A percentile compares a stretch with the other conserved stretches of the same genome.
Conservation (phyloP, 2,329 filamentous ascomycete species). For the Coniosporium tulheliwenetii region DNA sequence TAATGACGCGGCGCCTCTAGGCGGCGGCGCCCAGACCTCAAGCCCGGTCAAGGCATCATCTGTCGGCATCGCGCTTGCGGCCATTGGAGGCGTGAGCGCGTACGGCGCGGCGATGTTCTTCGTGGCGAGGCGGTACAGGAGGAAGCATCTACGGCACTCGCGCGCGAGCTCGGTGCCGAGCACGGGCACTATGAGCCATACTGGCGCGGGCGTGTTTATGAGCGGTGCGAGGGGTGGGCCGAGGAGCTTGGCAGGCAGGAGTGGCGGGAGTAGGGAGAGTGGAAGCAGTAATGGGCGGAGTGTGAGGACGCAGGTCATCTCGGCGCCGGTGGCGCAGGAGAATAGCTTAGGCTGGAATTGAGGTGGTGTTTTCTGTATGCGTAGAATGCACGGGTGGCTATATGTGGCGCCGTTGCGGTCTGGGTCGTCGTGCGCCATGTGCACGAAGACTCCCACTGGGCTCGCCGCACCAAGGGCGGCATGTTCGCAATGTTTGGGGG, state of each 20-base stretch:
- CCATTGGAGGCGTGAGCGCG: conserved; percentile 63
- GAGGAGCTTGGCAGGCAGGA: conserved; percentile 25
- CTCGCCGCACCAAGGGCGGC: too few species aligned
- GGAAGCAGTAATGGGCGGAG: conserved; percentile 54
- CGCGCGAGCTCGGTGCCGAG: conserved; percentile 63
- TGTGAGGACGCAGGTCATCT: conserved; percentile 58
- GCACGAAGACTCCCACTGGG: too few species aligned
- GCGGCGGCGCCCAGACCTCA: conserved; percentile 30
- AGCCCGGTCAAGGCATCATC: conserved; percentile 48
- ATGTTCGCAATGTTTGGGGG: too few species aligned
- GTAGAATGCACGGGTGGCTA: too few species aligned
- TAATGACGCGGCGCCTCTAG: conserved; percentile 33
- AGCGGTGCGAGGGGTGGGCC: conserved; percentile 42
- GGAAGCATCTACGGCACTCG: conserved; percentile 62
- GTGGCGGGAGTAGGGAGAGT: conserved; percentile 20
- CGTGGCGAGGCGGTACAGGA: conserved; percentile 78
- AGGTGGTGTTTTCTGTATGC: conserved; percentile 11
- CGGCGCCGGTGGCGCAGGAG: conserved; percentile 78
- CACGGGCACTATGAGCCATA: conserved; percentile 36
- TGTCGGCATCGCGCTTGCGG: conserved; percentile 58
- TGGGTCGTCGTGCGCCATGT: too few species aligned
- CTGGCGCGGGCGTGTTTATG: conserved; percentile 42
- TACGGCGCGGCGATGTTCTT: conserved; percentile 93
- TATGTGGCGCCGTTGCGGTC: too few species aligned
- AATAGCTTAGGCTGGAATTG: conserved; percentile 95